Conservation (phyloP, 306 rosid species). For the Arachis hypogaea region DNA sequence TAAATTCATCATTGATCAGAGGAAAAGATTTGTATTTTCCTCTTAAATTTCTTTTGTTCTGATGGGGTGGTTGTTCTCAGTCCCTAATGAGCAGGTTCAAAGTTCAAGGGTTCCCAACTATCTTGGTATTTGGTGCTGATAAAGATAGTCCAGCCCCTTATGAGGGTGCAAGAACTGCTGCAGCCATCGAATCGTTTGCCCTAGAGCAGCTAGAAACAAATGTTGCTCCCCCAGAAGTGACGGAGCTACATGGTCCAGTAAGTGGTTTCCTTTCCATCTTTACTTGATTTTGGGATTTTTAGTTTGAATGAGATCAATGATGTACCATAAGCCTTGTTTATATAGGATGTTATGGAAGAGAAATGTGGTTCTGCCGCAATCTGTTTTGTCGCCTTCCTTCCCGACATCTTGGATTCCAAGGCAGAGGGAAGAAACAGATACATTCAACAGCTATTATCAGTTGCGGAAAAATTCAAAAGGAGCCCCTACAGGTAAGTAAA, state of each 20-base stretch:
- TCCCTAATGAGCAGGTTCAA: slow-evolving; percentile 95
- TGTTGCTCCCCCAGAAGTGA: slow-evolving; percentile 91
- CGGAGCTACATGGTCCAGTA: slow-evolving; percentile 79
- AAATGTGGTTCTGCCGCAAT: slow-evolving; percentile 94
- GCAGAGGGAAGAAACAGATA: slow-evolving; percentile 95
- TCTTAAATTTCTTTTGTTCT: slow-evolving; percentile 43
- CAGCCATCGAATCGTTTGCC: slow-evolving; percentile 89
- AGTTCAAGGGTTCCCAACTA: slow-evolving; percentile 98
- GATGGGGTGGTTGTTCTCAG: slow-evolving; percentile 53
- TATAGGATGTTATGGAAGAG: slow-evolving; percentile 86
- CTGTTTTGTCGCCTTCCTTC: slow-evolving; percentile 95
- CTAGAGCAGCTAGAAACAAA: slow-evolving; percentile 85
- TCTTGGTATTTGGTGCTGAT: slow-evolving; percentile 93
- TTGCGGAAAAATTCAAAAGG: slow-evolving; percentile 91
- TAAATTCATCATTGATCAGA: background rate
- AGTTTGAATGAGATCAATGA: slow-evolving; percentile 7
- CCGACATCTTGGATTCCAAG: slow-evolving; percentile 95
- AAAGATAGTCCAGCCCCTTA: slow-evolving; percentile 87
- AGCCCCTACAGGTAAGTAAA: slow-evolving; percentile 83
- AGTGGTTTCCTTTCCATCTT: slow-evolving; percentile 42
- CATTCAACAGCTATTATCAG: slow-evolving; percentile 74
- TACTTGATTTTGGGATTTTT: background rate
- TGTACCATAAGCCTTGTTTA: slow-evolving; percentile 23
- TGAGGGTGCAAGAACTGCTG: slow-evolving; percentile 88
- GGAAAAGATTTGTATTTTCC: background rate